Evolutionary conservation across 371 early-diverging fungal genomes (phyloP).

Genomic region (Gilbertella persicaria): DNA sequence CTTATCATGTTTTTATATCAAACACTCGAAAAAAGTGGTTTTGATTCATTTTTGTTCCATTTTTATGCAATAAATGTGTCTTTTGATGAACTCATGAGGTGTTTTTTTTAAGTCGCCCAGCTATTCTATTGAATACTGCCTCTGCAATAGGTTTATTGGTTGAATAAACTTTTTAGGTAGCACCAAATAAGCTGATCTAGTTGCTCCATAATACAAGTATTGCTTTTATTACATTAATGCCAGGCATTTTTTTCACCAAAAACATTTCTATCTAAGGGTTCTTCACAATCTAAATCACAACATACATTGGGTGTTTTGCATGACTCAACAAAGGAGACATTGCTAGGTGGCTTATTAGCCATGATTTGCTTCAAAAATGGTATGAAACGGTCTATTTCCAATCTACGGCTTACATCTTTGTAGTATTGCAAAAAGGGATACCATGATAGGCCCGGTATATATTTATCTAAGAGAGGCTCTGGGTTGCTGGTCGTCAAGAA

Average conservation of each 20-base stretch:
- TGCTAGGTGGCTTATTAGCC: constrained; percentile 1
- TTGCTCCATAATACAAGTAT: too few relatives aligned
- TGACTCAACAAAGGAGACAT: constrained; percentile 14
- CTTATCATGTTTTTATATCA: too few relatives aligned
- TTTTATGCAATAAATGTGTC: too few relatives aligned
- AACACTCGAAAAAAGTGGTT: too few relatives aligned
- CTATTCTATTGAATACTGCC: too few relatives aligned
- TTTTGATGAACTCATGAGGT: too few relatives aligned
- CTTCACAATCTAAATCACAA: constrained; percentile 25
- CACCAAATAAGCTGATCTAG: too few relatives aligned
- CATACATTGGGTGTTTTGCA: constrained; percentile 22
- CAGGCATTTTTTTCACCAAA: constrained; percentile 23
- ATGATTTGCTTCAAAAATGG: constrained; percentile 19
- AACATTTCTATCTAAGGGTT: constrained; percentile 20
- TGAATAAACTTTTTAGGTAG: too few relatives aligned
- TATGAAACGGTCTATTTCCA: constrained; percentile 20
- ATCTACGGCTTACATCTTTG: constrained; percentile 17
- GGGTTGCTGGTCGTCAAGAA: constrained; percentile 11
- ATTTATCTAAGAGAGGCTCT: background rate
- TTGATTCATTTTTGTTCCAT: too few relatives aligned
- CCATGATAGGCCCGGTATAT: constrained; percentile 4
- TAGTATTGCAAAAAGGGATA: constrained; percentile 10
- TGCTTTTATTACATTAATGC: constrained; percentile 7
- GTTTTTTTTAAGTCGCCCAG: too few relatives aligned
- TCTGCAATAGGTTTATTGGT: too few relatives aligned